A percentile compares a stretch with the other conserved stretches of the same genome.
These are phyloP conservation scores for Syzygium oleosum DNA, from an alignment of 345 rosid genomes.

Conservation along the genomic window DNA sequence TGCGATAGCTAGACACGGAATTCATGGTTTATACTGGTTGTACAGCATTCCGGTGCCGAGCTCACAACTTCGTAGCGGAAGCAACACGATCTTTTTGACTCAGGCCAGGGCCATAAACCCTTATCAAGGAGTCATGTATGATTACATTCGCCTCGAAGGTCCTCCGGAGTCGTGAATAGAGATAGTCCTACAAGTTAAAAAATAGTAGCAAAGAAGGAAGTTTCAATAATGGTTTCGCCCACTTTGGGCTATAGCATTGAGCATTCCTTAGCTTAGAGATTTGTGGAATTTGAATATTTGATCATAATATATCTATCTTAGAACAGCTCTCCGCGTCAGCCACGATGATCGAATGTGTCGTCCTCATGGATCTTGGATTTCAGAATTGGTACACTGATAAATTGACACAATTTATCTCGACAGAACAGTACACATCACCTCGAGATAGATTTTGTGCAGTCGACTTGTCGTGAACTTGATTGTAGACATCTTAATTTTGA, in stretches of 20 bases:
- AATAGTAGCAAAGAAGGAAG: neutral
- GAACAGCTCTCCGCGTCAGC: neutral
- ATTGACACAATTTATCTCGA: neutral
- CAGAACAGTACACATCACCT: neutral
- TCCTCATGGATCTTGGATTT: neutral
- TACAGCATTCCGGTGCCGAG: conserved; percentile 40
- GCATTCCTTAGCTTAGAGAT: neutral
- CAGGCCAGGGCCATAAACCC: conserved; percentile 33
- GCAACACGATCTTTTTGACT: conserved; percentile 49
- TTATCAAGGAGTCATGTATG: conserved; percentile 73
- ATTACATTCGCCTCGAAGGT: conserved; percentile 74
- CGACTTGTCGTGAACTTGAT: neutral
- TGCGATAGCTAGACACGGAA: conserved; percentile 84
- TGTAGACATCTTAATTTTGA: neutral
- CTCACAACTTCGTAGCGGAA: conserved; percentile 23
- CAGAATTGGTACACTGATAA: neutral
- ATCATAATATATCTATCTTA: neutral
- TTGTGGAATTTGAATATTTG: neutral
- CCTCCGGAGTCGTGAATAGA: conserved; percentile 13
- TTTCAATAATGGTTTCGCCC: neutral
- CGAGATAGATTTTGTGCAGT: neutral
- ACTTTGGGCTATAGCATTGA: neutral
- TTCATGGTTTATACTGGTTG: conserved; percentile 68
- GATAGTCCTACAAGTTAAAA: neutral
- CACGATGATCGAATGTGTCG: neutral